These are phyloP conservation scores for Hydnomerulius pinastri DNA, from an alignment of 768 basidiomycete genomes.

Conservation along the genomic window DNA sequence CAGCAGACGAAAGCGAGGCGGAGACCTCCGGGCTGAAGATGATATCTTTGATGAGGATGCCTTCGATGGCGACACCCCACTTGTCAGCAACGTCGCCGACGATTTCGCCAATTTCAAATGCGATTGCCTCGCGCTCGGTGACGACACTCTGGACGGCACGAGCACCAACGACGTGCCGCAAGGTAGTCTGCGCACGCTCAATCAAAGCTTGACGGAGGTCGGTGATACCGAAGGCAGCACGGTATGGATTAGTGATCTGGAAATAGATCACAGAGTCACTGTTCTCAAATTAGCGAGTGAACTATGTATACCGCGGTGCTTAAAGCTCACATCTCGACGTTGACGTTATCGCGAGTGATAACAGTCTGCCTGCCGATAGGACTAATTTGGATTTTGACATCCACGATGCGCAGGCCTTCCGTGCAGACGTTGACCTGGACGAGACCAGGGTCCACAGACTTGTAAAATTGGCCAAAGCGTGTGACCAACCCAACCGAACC, in stretches of 20 bases:
- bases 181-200: slow-evolving; percentile 89
- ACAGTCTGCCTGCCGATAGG: slow-evolving; percentile 85
- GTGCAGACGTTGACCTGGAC: slow-evolving; percentile 94
- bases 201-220: slow-evolving; percentile 85
- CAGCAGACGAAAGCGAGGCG: slow-evolving; percentile 89
- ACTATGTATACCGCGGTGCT: background rate
- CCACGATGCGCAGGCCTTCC: slow-evolving; percentile 81
- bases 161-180: slow-evolving; percentile 96
- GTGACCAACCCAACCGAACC: slow-evolving; percentile 90
- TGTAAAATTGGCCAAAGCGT: slow-evolving; percentile 96
- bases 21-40: slow-evolving; percentile 91
- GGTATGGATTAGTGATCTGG: slow-evolving; percentile 88
- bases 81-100: slow-evolving; percentile 90
- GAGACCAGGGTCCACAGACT: slow-evolving; percentile 90
- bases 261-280: slow-evolving; percentile 94
- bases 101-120: slow-evolving; percentile 95
- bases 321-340: slow-evolving; percentile 78
- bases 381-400: slow-evolving; percentile 96
- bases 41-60: slow-evolving; percentile 94
- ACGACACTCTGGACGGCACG: slow-evolving; percentile 94
- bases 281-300: slow-evolving; percentile 8
- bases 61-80: slow-evolving; percentile 97
- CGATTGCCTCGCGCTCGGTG: slow-evolving; percentile 95
- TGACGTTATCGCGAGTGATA: slow-evolving; percentile 96
- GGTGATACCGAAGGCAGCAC: slow-evolving; percentile 90